Conservation (phyloP, 257 asterid genomes). For the Striga asiatica region DNA sequence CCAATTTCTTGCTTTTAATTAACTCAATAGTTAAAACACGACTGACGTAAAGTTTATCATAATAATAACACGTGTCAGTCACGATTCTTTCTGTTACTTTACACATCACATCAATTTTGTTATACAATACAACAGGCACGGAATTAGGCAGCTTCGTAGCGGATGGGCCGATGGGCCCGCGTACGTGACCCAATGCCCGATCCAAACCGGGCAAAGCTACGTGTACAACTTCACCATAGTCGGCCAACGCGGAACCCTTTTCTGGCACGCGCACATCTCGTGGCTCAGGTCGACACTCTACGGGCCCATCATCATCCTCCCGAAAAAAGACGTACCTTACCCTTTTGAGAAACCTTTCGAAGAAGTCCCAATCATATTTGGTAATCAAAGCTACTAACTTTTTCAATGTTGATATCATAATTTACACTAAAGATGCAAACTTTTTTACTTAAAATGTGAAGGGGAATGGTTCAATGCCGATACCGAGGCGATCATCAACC, state of each 20-base stretch:
- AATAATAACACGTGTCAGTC: no score
- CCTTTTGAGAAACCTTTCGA: constrained; percentile 45
- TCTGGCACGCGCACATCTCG: no score
- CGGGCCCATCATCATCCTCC: constrained; percentile 53
- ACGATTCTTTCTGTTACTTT: no score
- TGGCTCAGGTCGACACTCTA: constrained; percentile 46
- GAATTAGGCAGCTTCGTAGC: constrained; percentile 35
- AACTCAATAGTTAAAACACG: not conserved
- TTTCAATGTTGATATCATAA: no score
- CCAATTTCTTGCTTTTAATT: not conserved
- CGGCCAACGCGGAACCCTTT: constrained; percentile 48
- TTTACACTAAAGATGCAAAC: no score
- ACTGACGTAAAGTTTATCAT: no score
- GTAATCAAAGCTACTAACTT: constrained; percentile 15
- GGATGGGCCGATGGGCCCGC: constrained; percentile 61
- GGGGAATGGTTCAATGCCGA: constrained; percentile 47
- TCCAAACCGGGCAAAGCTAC: constrained; percentile 37
- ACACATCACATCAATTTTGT: no score
- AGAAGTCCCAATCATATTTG: constrained; percentile 56
- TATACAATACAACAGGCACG: constrained; percentile 41
- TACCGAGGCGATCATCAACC: constrained; percentile 22
- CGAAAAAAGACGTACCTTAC: constrained; percentile 29
- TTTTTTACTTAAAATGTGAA: not conserved
- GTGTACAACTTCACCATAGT: constrained; percentile 30
- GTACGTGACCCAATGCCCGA: constrained; percentile 43